Percentiles rank a stretch among this genome's conserved stretches.
phyloP scores from a whole-genome alignment of 2,329 filamentous ascomycete species.

The Sclerotinia sclerotiorum region DNA sequence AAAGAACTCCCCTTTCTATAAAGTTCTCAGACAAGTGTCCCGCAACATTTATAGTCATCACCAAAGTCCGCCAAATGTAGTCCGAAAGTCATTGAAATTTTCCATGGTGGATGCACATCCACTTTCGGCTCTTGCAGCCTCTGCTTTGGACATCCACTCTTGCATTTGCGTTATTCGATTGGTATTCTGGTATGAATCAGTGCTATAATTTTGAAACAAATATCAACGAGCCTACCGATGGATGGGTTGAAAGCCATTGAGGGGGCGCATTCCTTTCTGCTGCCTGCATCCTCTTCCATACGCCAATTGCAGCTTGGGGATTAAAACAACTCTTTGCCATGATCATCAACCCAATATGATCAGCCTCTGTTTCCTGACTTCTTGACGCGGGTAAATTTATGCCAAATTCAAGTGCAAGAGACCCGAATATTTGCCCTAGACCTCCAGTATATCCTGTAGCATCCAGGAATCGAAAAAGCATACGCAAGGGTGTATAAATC shows the following conservation, averaged over 20 bases:
- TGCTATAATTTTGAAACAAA: not conserved
- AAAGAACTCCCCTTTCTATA: not conserved
- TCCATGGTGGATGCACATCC: constrained; percentile 47
- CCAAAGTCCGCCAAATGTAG: constrained; percentile 16
- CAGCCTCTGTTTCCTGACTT: constrained; percentile 73
- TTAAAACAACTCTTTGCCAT: constrained; percentile 80
- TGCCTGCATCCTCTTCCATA: constrained; percentile 67
- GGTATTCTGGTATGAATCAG: constrained; percentile 49
- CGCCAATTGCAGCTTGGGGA: constrained; percentile 62
- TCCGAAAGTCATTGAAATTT: constrained; percentile 15
- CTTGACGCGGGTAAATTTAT: constrained; percentile 67
- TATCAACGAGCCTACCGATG: constrained; percentile 54
- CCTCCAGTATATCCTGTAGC: constrained; percentile 32
- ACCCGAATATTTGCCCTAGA: constrained; percentile 32
- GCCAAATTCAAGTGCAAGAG: constrained; percentile 53
- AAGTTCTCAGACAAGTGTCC: too few relatives aligned
- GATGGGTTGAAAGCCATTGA: constrained; percentile 75
- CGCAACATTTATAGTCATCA: not conserved
- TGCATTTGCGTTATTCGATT: constrained; percentile 64
- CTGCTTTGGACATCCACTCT: constrained; percentile 60
- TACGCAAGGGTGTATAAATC: constrained; percentile 43
- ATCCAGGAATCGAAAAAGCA: constrained; percentile 42
- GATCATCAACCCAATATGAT: constrained; percentile 79
- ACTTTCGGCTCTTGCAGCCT: constrained; percentile 54
- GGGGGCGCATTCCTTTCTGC: constrained; percentile 55